Evolutionary conservation across 768 basidiomycete genomes (phyloP), one percentile per base, ranked within the genome.

Genomic region (Lentinula edodes): DNA sequence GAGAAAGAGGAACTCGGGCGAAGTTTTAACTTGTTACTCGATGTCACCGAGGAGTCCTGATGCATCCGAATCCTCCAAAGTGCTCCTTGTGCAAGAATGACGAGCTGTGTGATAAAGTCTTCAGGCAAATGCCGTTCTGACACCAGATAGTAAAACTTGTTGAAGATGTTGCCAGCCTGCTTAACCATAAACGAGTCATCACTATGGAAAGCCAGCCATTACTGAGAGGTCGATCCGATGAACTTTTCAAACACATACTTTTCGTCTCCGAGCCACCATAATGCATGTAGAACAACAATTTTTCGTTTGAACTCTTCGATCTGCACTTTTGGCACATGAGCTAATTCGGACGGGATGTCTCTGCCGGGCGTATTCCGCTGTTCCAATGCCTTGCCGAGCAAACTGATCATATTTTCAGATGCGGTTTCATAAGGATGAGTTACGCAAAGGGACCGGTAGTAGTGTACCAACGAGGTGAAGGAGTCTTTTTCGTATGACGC

Each of bases 361-460:
- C 69, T 72, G 32, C 67, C 63, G 58, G 71, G 75, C 45, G 80
- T 80, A 46, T 70, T 78, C 77, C 83, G 88, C 43, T 78, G 73
- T n/a, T 88, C 86, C 60, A 90, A 70, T 1, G 84, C 80, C 72
- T 87, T 91, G 48, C 74, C 75, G 23, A 96, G 77, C 28, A 90
- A 84, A 13, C 81, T 87, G 34, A 83, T 83, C 63, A 98, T 76
- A 70, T 98, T 99, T 67, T 92, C 91, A 6, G 84, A 81, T 0
- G 94, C 93, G 0, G 92, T 90, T 56, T 91, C 88, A 73, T 95
- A 99, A 0, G 94, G 90, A 61, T 86, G 83, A 42, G 83, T 82
- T 39, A 94, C 91, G 67, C 93, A 95, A 12, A 98, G 78, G 1
- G 96, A 91, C 35, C 94, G 88, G 70, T 95, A 95, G 72, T 98